phyloP scores from a whole-genome alignment of 1,284 basidiomycete species.

The Puccinia novopanici region DNA sequence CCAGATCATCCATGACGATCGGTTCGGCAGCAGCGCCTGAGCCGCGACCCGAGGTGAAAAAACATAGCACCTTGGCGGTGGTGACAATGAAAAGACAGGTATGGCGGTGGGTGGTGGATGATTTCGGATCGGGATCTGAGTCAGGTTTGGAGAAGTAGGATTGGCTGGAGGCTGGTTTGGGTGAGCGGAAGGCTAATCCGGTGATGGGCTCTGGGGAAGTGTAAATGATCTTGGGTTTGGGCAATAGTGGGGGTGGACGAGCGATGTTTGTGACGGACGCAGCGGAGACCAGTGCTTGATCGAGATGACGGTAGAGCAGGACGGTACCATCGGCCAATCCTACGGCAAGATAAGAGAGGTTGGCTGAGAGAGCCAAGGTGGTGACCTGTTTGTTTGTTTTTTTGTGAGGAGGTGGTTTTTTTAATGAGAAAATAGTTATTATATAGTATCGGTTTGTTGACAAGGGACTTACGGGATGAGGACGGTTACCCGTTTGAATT shows the following conservation, averaged over 20 bases:
- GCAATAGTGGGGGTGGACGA: conserved; percentile 64
- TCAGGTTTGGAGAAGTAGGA: conserved; percentile 24
- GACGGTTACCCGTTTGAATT: conserved; percentile 73
- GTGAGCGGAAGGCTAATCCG: conserved; percentile 80
- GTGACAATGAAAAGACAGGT: conserved; percentile 74
- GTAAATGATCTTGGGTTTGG: conserved; percentile 72
- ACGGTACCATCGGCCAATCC: conserved; percentile 94
- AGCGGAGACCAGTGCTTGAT: conserved; percentile 74
- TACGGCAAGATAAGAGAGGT: conserved; percentile 82
- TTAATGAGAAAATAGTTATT: background rate
- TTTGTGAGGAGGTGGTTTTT: conserved; percentile 19
- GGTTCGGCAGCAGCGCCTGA: conserved; percentile 67
- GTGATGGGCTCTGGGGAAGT: conserved; percentile 77
- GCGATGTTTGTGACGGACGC: conserved; percentile 53
- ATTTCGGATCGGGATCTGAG: conserved; percentile 7
- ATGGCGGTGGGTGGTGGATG: conserved; percentile 57
- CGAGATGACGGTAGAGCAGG: conserved; percentile 82
- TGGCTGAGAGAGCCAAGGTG: conserved; percentile 74
- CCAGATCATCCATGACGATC: conserved; percentile 78
- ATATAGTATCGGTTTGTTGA: background rate
- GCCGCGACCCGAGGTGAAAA: conserved; percentile 74
- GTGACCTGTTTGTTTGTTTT: conserved; percentile 67
- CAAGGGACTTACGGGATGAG: conserved; percentile 69
- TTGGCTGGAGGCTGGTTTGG: conserved; percentile 56
- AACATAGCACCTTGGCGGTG: conserved; percentile 75